Evolutionary conservation across 371 early-diverging fungal genomes (phyloP), one percentile per base, ranked within the genome.

Genomic region (Enterospora canceri): DNA sequence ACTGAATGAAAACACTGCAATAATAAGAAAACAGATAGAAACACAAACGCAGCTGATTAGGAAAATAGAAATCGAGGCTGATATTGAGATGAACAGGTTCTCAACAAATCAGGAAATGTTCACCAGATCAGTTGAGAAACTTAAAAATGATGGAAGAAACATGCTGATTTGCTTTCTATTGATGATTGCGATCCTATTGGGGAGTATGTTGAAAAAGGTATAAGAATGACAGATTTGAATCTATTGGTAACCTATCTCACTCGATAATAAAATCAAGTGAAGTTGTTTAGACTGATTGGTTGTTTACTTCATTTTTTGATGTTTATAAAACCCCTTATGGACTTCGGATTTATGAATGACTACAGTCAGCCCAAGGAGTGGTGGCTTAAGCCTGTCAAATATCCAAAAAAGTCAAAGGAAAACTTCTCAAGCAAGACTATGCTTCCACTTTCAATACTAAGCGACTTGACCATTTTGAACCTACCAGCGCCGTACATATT

Each of bases 401-500:
- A 72, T 59, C 30, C 70, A 18, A 58, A 66, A 55, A 64, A 63
- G 1, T 68, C 61, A 28, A 29, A 47, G 46, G 71, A 75, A 50
- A 71, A 82, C 62, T 76, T 67, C 49, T 62, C 75, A 1, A 80
- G 80, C n/a, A 82, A 78, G 58, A 65, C 75, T 19, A 35, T 78
- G 31, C 71, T 79, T 0, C 82, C 82, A 16, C 68, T 74, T 26
- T 50, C 62, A 2, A 49, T 78, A 47, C 54, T 82, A 31, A 68
- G 59, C 29, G 76, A 73, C 26, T 65, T 82, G 2, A 66, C 76
- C 16, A 30, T 48, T 4, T 50, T 64, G 19, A 70, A 82, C 32
- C 67, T 78, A 4, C 73, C 69, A 29, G 70, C 76, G 15, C 82
- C 82, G 8, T 82, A 78, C 60, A 73, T 67, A 21, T 82, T 82